Base-by-base conservation (phyloP, 768 basidiomycete species). In the Megacollybia marginata region DNA sequence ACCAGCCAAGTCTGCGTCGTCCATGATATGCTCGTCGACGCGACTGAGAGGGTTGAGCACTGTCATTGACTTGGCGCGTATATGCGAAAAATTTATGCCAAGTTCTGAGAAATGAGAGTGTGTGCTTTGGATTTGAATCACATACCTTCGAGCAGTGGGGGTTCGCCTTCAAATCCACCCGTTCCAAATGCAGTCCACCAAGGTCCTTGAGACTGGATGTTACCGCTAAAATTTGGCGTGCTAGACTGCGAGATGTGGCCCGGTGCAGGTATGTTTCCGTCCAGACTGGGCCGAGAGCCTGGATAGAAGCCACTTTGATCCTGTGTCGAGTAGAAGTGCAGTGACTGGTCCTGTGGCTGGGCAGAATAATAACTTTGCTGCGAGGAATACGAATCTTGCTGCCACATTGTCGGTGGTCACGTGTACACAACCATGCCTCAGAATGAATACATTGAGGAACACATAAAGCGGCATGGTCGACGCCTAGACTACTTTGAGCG, bases 381-480 rank as follows among this genome's bases (percentile, higher is more conserved):
- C 1, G 83, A 75, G 40, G 83, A 78, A 60, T 59, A 72, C 57
- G 70, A 67, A 51, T 88, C 86, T 28, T 28, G 23, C 66, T 88
- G 87, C 88, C 88, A 90, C 88, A 90, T 90, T 48, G 85, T 85
- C 85, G 61, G 85, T 87, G 80, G 85, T 85, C 72, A 52, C 48
- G 1, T 32, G 23, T n/a, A n/a, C n/a, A n/a, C n/a, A 40, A 40
- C 38, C 38, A 13, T 44, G 44, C 44, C 18, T 10, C 50, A 99
- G 91, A 98, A 98, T 77, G 94, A 97, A 66, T 97, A 98, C 67
- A 98, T 99, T 68, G 95, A 98, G 68, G 95, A 99, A 74, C 88
- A 91, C 63, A 94, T 97, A 67, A 93, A 92, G 71, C 85, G 92
- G 48, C 90, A 97, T 80, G 95, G 95, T 64, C 81, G 93, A 57